These are phyloP conservation scores for Wickerhamiella azymoides DNA, from an alignment of 805 yeast genomes.

Conservation along the genomic window DNA sequence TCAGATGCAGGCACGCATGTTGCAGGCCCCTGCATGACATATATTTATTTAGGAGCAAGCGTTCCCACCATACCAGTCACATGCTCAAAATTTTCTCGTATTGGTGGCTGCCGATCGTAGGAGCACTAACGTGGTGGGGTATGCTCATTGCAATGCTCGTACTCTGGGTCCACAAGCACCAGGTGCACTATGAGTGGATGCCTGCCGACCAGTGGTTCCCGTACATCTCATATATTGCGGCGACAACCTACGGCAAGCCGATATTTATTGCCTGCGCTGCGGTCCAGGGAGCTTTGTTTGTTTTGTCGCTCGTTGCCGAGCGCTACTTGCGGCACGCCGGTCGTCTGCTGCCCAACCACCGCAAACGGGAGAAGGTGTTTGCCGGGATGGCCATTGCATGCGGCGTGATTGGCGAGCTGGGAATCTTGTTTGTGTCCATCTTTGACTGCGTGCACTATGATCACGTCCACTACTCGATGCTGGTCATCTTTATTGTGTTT, in stretches of 20 bases:
- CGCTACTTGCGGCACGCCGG: constrained; percentile 43
- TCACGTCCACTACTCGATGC: constrained; percentile 45
- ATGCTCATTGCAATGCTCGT: constrained; percentile 70
- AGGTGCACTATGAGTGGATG: constrained; percentile 52
- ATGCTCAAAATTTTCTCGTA: constrained; percentile 11
- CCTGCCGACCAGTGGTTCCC: constrained; percentile 29
- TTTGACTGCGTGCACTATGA: constrained; percentile 50
- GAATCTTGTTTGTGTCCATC: constrained; percentile 59
- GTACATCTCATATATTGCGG: constrained; percentile 78
- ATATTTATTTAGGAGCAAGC: background rate
- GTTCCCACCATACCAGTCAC: background rate
- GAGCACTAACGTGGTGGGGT: constrained; percentile 73
- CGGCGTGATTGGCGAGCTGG: constrained; percentile 52
- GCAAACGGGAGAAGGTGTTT: constrained; percentile 30
- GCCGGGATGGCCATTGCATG: constrained; percentile 33
- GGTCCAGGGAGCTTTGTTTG: constrained; percentile 62
- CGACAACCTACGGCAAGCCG: constrained; percentile 64
- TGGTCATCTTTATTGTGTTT: constrained; percentile 56
- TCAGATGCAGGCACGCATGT: background rate
- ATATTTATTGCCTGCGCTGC: constrained; percentile 68
- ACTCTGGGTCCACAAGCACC: constrained; percentile 72
- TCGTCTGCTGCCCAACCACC: constrained; percentile 40
- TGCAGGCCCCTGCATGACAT: background rate
- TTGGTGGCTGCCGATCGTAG: constrained; percentile 47
- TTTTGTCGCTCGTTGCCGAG: constrained; percentile 50